Base-by-base conservation (phyloP, 2,329 filamentous ascomycete species). In the Alternaria arbusti region DNA sequence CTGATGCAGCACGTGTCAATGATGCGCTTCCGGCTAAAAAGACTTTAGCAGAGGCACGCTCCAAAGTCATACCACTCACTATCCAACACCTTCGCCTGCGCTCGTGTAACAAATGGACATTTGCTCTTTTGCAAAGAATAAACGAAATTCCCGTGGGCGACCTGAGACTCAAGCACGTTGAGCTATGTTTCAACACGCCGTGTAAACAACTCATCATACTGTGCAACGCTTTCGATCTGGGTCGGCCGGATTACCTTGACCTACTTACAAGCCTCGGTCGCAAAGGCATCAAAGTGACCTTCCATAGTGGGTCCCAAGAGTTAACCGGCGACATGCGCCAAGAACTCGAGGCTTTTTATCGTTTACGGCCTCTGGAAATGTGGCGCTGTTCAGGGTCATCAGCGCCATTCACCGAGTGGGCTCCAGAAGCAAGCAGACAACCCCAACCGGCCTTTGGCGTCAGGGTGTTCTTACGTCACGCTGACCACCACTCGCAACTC, bases 61-160 rank as follows among this genome's bases (percentile, higher is more conserved):
- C 15, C 6, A 68, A 68, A 15, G 28, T 61, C 26, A 15, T 68
- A 12, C 65, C 67, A 20, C 36, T 54, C 9, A 65, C 57, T 4
- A 22, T 68, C 10, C 56, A 49, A 15, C 30, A 30, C 10, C 17
- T 63, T 3, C 50, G 61, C 22, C 6, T 74, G 11, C 60, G 60
- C 22, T 64, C 61, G 8, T 74, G 70, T 54, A 68, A 66, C 30
- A 44, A 49, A 10, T 57, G 49, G 22, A 55, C 51, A 6, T 62
- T 61, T 12, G 32, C 40, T 2, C 51, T 68, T 15, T 55, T 73
- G 28, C 54, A 57, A 3, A 60, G 51, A 4, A 30, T 72, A 26
- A 57, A 45, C 13, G 23, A 44, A 20, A 49, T 60, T 10, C 55
- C 45, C 9, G 7, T 43, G 4, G 28, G 65, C 2, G 13, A 46